Conservation (phyloP, 352 stramenopile genomes). For the Aphanomyces euteiches region DNA sequence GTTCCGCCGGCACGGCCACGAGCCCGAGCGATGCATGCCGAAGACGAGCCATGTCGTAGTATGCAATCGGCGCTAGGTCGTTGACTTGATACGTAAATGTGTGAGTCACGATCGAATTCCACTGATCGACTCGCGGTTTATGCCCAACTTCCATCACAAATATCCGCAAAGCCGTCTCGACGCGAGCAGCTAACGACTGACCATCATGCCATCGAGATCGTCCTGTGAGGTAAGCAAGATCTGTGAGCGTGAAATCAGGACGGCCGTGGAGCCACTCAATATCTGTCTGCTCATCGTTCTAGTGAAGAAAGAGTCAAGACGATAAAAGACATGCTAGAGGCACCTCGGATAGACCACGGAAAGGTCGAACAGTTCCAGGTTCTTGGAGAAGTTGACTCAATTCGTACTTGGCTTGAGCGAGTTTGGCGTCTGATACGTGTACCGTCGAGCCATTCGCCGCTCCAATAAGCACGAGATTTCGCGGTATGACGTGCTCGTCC, state of each 20-base stretch:
- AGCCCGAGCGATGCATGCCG: slow-evolving; percentile 62
- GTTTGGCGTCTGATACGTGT: slow-evolving; percentile 57
- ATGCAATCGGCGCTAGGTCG: slow-evolving; percentile 46
- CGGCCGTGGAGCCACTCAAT: slow-evolving; percentile 56
- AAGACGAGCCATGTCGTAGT: slow-evolving; percentile 43
- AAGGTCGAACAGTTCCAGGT: slow-evolving; percentile 47
- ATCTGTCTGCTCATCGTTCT: neutral
- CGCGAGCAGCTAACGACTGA: slow-evolving; percentile 61
- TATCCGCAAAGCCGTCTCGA: slow-evolving; percentile 69
- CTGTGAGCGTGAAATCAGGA: slow-evolving; percentile 69
- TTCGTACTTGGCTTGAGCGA: slow-evolving; percentile 55
- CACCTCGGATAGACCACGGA: slow-evolving; percentile 37
- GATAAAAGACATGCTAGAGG: neutral
- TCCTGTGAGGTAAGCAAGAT: slow-evolving; percentile 67
- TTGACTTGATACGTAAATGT: slow-evolving; percentile 74
- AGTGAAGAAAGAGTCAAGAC: neutral
- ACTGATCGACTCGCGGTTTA: slow-evolving; percentile 55
- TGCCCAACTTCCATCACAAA: slow-evolving; percentile 80
- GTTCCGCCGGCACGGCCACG: slow-evolving; percentile 54
- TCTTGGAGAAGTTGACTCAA: slow-evolving; percentile 48
- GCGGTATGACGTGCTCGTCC: neutral
- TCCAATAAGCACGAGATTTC: slow-evolving; percentile 73
- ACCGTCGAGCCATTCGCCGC: slow-evolving; percentile 61
- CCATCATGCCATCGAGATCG: slow-evolving; percentile 50
- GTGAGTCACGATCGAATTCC: slow-evolving; percentile 53